Conservation (phyloP, 2,329 filamentous ascomycete species). For the Aspergillus sojae region DNA sequence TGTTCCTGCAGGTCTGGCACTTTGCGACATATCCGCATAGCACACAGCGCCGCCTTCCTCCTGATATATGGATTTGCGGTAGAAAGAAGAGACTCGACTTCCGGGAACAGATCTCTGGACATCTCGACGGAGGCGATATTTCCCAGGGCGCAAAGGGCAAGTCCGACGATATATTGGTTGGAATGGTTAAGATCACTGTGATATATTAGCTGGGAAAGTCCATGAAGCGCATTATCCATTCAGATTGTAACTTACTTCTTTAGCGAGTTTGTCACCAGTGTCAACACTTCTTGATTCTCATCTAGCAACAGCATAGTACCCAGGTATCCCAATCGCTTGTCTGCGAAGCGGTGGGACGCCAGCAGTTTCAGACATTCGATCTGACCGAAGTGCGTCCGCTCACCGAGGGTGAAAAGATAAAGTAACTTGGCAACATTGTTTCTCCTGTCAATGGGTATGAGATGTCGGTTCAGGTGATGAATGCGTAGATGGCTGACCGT, state of each 20-base stretch:
- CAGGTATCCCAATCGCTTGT: slow-evolving; percentile 93
- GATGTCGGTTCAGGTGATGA: slow-evolving; percentile 14
- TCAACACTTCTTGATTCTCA: slow-evolving; percentile 98
- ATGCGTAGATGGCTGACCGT: slow-evolving; percentile 61
- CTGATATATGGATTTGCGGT: slow-evolving; percentile 98
- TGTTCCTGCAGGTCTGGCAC: slow-evolving; percentile 97
- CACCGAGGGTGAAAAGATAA: slow-evolving; percentile 96
- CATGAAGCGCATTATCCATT: background rate
- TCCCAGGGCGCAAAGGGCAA: slow-evolving; percentile 92
- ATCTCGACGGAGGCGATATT: slow-evolving; percentile 99
- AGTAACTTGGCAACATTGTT: slow-evolving; percentile 99
- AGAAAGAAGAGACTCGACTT: slow-evolving; percentile 88
- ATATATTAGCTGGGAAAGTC: slow-evolving; percentile 35
- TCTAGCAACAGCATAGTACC: slow-evolving; percentile 95
- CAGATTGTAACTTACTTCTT: slow-evolving; percentile 72
- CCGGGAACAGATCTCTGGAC: slow-evolving; percentile 94
- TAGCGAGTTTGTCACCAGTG: slow-evolving; percentile 93
- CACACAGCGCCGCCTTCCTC: slow-evolving; percentile 95
- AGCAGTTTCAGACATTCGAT: slow-evolving; percentile 98
- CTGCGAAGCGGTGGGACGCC: slow-evolving; percentile 93
- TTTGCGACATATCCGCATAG: slow-evolving; percentile 98
- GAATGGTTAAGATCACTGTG: slow-evolving; percentile 89
- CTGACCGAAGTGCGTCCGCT: slow-evolving; percentile 97
- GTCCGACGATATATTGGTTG: slow-evolving; percentile 97
- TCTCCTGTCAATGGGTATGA: slow-evolving; percentile 61